Base-by-base conservation (phyloP, 768 basidiomycete species). In the Hemileccinum impolitum region DNA sequence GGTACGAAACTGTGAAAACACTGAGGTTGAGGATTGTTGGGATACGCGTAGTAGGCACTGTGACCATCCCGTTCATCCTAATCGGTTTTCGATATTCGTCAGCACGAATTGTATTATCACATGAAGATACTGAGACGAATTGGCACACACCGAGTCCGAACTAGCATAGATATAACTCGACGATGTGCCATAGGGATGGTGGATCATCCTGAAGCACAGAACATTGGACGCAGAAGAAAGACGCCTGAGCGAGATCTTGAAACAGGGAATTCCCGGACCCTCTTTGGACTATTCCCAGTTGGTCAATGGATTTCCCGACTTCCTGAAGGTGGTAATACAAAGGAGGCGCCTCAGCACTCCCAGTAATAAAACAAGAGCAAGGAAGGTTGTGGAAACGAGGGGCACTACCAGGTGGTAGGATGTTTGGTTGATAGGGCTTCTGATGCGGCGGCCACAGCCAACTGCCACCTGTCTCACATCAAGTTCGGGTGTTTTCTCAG, bases 171-270 rank as follows among this genome's bases (percentile, higher is more conserved):
- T 37, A 30, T 59, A 68, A 39, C 54, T 59, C 14, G 66, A 58
- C 21, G 66, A 51, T 39, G 39, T n/a, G 32, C 51, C 62, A 31
- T 66, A 66, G 14, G 64, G 64, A 52, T 66, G 64, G 47, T 57
- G 44, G 37, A 63, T 66, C 56, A 66, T 68, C 52, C 36, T 64
- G 53, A 49, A 41, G 51, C 37, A 48, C 34, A 54, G 56, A 45
- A 23, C 62, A 64, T 63, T 23, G 51, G 52, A n/a, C 26, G 26
- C 37, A 39, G 28, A 46, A 44, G 50, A 42, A 49, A 36, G 43
- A 32, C n/a, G n/a, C n/a, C n/a, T n/a, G 43, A 48, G 34, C 13
- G 19, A 6, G 26, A 43, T 45, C 46, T 17, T 35, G 32, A 37
- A 35, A 41, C 40, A 34, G 52, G 45, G 30, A 48, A 25, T 38